Conservation (phyloP, 2,329 filamentous ascomycete species). For the Ophiognomonia clavigignenti-juglandacearum region DNA sequence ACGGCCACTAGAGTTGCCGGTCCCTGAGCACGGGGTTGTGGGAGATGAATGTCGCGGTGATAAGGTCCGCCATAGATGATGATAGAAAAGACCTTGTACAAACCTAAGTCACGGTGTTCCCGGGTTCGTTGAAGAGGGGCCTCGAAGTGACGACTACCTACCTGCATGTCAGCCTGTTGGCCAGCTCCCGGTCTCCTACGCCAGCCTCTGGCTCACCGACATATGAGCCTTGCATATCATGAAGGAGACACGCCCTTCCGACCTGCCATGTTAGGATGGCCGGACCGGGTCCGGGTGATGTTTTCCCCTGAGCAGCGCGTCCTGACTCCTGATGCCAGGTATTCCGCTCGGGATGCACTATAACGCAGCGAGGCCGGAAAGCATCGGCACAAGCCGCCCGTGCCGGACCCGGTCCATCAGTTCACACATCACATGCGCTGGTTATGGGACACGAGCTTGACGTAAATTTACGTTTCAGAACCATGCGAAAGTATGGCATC, state of each 20-base stretch:
- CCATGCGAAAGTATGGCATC: background rate
- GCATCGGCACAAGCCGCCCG: slow-evolving; percentile 2
- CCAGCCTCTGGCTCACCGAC: background rate
- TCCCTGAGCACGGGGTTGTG: background rate
- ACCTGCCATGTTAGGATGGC: background rate
- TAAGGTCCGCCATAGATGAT: background rate
- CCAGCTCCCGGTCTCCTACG: background rate
- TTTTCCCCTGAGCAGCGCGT: background rate
- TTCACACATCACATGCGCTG: background rate
- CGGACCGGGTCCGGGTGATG: background rate
- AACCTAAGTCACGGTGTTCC: background rate
- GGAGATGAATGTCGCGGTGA: background rate
- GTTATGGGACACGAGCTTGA: background rate
- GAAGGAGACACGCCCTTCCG: background rate
- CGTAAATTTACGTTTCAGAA: slow-evolving; percentile 7
- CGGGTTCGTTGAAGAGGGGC: background rate
- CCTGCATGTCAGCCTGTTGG: no score
- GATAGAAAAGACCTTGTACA: slow-evolving; percentile 4
- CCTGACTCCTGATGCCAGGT: no score
- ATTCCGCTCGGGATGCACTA: no score
- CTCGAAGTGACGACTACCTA: no score
- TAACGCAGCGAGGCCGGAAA: background rate
- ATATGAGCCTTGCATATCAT: background rate
- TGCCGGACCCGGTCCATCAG: slow-evolving; percentile 1
- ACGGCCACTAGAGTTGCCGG: slow-evolving; percentile 63